Evolutionary conservation across 2,329 filamentous ascomycete species (phyloP), one percentile per base, ranked within the genome.

Genomic region (Stachybotrys elegans): DNA sequence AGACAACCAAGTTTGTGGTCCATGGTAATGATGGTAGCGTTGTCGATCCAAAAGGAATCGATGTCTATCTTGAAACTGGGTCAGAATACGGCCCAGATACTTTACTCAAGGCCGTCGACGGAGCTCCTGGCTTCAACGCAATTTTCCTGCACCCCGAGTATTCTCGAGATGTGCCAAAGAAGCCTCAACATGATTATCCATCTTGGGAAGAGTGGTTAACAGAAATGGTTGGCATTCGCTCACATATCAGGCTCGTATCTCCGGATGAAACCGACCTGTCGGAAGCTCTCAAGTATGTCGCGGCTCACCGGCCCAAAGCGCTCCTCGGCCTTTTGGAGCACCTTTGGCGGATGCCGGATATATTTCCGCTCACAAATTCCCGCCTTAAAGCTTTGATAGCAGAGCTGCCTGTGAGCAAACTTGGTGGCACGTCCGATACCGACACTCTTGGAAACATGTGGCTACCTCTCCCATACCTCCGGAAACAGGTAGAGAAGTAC

Each of bases 141-240:
- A 5, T 43, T 0, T 53, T 55, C 25, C 12, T 57, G 0, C 45
- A 57, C 3, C 12, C 43, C 0, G 9, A 13, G 0, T 57, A 57
- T 27, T 23, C 50, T 7, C 5, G 38, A 5, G 22, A 48, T 3
- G 27, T 22, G 2, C 51, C 52, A 1, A 9, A 6, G 9, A 48
- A 39, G 0, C 52, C 54, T 5, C 5, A 36, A 6, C 47, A 43
- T 0, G 35, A 22, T 19, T n/a, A 4, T 6, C 34, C 43, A 25
- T 19, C 40, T 2, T 57, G 54, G 52, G 17, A 31, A 2, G 27
- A 45, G 4, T 57, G 54, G 54, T n/a, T 57, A 14, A 25, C 48
- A 19, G 0, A 22, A 1, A 41, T 46, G 5, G 22, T 51, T 3
- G 27, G n/a, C 12, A 6, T 57, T 3, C 42, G 43, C 5, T 43